phyloP scores from a whole-genome alignment of 2,329 filamentous ascomycete genomes.

The Botrytis byssoidea region DNA sequence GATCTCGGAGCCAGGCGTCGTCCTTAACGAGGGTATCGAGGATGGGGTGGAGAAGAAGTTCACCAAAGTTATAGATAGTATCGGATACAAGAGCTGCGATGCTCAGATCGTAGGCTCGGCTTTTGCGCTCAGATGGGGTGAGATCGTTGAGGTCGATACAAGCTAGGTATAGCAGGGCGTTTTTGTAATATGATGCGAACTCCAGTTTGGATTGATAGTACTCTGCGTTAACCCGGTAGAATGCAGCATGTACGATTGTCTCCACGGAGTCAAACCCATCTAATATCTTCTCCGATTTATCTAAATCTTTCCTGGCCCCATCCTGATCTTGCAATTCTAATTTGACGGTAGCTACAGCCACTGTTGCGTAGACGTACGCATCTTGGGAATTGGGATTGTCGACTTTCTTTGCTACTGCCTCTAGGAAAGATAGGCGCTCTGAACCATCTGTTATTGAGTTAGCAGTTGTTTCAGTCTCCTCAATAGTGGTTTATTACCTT shows the following conservation, averaged over 20 bases:
- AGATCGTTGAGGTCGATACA: constrained; percentile 84
- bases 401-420: constrained; percentile 80
- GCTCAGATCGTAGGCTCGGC: constrained; percentile 86
- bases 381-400: constrained; percentile 92
- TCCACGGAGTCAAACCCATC: constrained; percentile 94
- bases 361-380: constrained; percentile 89
- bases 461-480: constrained; percentile 10
- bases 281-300: constrained; percentile 81
- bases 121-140: constrained; percentile 70
- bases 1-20: constrained; percentile 84
- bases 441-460: constrained; percentile 64
- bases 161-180: constrained; percentile 93
- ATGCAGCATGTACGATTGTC: constrained; percentile 90
- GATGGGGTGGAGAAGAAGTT: constrained; percentile 96
- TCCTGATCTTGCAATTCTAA: constrained; percentile 75
- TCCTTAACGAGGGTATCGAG: constrained; percentile 79
- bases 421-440: constrained; percentile 82
- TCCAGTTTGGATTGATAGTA: constrained; percentile 93
- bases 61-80: constrained; percentile 98
- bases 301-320: constrained; percentile 82
- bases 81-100: constrained; percentile 91
- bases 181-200: constrained; percentile 96
- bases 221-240: constrained; percentile 91
- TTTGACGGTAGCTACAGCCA: constrained; percentile 85
- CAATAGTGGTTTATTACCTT: constrained; percentile 50